Evolutionary conservation across 2,329 filamentous ascomycete species (phyloP), one percentile per base, ranked within the genome.

Genomic region (Talaromyces sp.): DNA sequence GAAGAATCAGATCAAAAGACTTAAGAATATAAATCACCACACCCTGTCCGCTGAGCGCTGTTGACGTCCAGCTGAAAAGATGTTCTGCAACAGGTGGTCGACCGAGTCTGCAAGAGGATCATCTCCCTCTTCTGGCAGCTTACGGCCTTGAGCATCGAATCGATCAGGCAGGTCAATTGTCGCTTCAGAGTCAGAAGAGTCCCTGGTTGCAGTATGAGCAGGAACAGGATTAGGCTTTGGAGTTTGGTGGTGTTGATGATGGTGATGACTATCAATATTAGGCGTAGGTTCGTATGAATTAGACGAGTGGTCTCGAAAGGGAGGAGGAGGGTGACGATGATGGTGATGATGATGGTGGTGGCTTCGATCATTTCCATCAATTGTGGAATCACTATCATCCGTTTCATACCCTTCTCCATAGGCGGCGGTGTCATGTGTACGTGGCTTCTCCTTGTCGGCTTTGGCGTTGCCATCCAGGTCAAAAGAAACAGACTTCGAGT

Each of bases 81-180:
- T 27, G 57, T 27, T 58, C 7, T 60, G 52, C 11, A 82, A 65
- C 7, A 81, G 69, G 16, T 75, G 69, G 35, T 79, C 75, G 5
- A 81, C 60, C 37, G 69, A 72, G 49, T 76, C 75, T 8, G 72
- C 73, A 13, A 80, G 68, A 11, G 73, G 70, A 66, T 79, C 73
- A 45, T 76, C 72, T 8, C 68, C 71, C 2, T 65, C 67, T 39
- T 77, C 72, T 1, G 73, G 70, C 54, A 80, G 73, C 45, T 71
- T 75, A 45, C 73, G 73, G 8, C 80, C 80, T 11, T 79, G 70
- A 13, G 74, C 71, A 66, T 82, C 80, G 66, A 82, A 82, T 7
- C 80, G 75, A 35, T 77, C 72, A 6, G 80, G 80, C 2, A 82
- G 68, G 13, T 82, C 79, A 35, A 81, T 71, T 1, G 80, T 82